Base-by-base conservation (phyloP, 768 basidiomycete genomes). In the Phlegmacium glaucopus region DNA sequence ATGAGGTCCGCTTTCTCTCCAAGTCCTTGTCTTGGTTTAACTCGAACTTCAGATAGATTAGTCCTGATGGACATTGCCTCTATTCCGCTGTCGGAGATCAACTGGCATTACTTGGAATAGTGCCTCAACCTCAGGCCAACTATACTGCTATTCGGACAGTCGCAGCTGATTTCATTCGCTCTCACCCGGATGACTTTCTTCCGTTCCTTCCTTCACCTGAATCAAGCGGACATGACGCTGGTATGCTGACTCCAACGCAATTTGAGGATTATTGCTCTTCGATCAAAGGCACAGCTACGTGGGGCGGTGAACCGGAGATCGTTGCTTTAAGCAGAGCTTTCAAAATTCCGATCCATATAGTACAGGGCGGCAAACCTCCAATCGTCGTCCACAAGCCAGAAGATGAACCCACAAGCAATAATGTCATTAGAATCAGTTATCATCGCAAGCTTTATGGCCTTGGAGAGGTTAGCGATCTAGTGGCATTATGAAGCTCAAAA, bases 251-350 rank as follows among this genome's bases (percentile, higher is more conserved):
- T 9, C 73, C 69, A 16, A 60, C 64, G 37, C 74, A 84, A 58
- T 92, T 88, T 57, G 69, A 78, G 42, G 68, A 70, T 45, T 98
- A 99, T 62, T 96, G 94, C 62, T 65, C 69, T 47, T 73, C 77
- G 9, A 83, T 99, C 25, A 82, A 83, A 35, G 76, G 86, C 61
- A 94, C 93, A 17, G 85, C 82, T n/a, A 78, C 83, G 26, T 98
- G 96, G 96, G 96, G 96, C 41, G 95, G 96, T 29, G 94, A 98
- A 69, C 94, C 93, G 6, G 96, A 98, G 76, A 93, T 99, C 27
- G 76, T 88, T 56, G 96, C 96, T 3, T 72, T 98, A 12, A 85
- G 87, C 61, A 75, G 85, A 42, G 81, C 83, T 26, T 97, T 79
- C 64, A 77, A 83, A 45, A 70, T 94, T 32, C 87, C 94, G 0